Conservation (phyloP, 2,329 filamentous ascomycete species). For the Penicillium paneum region DNA sequence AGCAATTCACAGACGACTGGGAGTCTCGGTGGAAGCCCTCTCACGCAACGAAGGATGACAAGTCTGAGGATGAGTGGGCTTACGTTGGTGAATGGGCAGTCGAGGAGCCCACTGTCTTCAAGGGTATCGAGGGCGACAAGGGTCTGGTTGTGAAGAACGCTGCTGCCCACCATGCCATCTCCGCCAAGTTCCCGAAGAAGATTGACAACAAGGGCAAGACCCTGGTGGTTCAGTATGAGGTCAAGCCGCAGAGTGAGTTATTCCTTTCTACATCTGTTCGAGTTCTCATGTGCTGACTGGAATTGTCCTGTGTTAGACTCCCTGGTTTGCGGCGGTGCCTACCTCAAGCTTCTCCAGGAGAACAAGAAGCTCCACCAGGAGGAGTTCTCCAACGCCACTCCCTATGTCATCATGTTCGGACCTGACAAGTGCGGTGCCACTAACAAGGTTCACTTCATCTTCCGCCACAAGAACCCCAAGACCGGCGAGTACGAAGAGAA, state of each 20-base stretch:
- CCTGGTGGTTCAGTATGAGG: conserved; percentile 96
- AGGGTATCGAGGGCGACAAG: conserved; percentile 92
- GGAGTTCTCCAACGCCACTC: conserved; percentile 95
- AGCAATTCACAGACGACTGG: conserved; percentile 98
- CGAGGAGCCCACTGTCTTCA: conserved; percentile 85
- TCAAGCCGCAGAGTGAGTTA: conserved; percentile 91
- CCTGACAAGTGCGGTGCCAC: conserved; percentile 98
- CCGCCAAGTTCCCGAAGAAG: conserved; percentile 94
- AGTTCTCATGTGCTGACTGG: not conserved
- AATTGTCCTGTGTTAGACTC: conserved; percentile 60
- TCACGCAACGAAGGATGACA: conserved; percentile 92
- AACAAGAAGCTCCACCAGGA: conserved; percentile 96
- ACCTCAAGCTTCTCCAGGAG: conserved; percentile 97
- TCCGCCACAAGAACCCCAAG: conserved; percentile 99
- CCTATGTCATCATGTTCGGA: conserved; percentile 99
- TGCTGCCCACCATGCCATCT: conserved; percentile 98
- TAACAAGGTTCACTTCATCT: conserved; percentile 98
- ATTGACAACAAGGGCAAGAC: conserved; percentile 97
- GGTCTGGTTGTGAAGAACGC: conserved; percentile 97
- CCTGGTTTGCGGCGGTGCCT: conserved; percentile 95
- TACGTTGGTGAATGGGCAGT: conserved; percentile 96
- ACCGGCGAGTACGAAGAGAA: conserved; percentile 99
- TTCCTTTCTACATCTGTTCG: not conserved
- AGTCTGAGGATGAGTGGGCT: conserved; percentile 85
- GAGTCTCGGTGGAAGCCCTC: conserved; percentile 90